Base-by-base conservation (phyloP, 371 early-diverging fungal species). In the Lichtheimia corymbifera region DNA sequence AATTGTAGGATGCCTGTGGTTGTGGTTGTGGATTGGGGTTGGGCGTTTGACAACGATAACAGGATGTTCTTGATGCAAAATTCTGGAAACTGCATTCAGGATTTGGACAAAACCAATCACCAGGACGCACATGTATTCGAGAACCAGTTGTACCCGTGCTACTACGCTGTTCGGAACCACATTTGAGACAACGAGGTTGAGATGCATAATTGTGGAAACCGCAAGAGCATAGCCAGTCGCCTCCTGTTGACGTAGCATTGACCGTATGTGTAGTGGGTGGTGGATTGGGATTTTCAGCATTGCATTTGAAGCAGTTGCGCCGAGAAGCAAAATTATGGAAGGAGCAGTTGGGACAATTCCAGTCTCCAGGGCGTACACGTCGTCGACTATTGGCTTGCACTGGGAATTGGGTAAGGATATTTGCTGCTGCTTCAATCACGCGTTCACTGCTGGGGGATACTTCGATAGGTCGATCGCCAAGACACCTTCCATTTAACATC, bases 311-410 rank as follows among this genome's bases (percentile, higher is more conserved):
- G 68, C 93, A 93, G 4, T 74, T 73, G n/a, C 81, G 69, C 15
- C 93, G 71, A 7, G 85, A 85, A 7, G 91, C 88, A 69, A 89
- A 93, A 69, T 93, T 93, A 65, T 89, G 87, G 58, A 87, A 88
- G n/a, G 79, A 76, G 67, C 93, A 93, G 45, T 80, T 80, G 59
- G 83, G 76, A 67, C 93, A 93, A 17, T 86, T 76, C 93, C 93
- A 93, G 61, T 91, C 93, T 3, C 91, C 91, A 15, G 89, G 88
- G 7, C 87, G 81, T 24, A 62, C n/a, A 6, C 72, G 50, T 27
- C 78, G 70, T 22, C 78, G 70, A 18, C 67, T 68, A 45, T 78
- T 77, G 30, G 76, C 67, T 56, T 77, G 79, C 4, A 75, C 52
- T 22, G 88, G 87, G 66, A 89, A 88, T 2, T 85, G 74, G 4